phyloP scores from a whole-genome alignment of 1,284 basidiomycete genomes.

The Pisolithus thermaeus region DNA sequence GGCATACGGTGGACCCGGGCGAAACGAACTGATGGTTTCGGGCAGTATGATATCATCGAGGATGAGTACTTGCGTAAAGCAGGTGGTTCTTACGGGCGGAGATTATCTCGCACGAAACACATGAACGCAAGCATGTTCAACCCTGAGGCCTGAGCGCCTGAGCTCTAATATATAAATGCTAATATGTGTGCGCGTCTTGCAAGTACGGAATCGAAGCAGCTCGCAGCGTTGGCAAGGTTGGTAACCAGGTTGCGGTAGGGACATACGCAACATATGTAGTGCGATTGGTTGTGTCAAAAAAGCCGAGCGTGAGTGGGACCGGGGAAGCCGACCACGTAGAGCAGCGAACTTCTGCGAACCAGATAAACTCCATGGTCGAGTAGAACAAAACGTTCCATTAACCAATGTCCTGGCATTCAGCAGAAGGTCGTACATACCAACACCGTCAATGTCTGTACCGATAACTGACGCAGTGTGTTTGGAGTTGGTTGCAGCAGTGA shows the following conservation, averaged over 20 bases:
- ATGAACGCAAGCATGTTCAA: conserved; percentile 51
- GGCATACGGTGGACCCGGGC: conserved; percentile 25
- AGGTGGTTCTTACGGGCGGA: conserved; percentile 55
- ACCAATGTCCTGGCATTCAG: too few species aligned
- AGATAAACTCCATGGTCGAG: background rate
- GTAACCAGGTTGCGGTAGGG: conserved; percentile 42
- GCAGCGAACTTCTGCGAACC: too few species aligned
- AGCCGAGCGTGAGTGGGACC: conserved; percentile 36
- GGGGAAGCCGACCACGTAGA: conserved; percentile 34
- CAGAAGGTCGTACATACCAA: too few species aligned
- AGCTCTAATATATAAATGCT: background rate
- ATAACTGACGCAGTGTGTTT: too few species aligned
- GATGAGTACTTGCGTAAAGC: conserved; percentile 58
- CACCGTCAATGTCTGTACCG: too few species aligned
- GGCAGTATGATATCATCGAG: conserved; percentile 71
- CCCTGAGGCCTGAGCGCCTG: background rate
- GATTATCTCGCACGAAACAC: conserved; percentile 48
- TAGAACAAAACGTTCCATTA: background rate
- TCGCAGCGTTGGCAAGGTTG: conserved; percentile 40
- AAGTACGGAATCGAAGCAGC: conserved; percentile 65
- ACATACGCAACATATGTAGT: conserved; percentile 61
- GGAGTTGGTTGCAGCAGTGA: too few species aligned
- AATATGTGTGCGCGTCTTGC: background rate
- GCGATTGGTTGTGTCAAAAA: conserved; percentile 55
- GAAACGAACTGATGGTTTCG: conserved; percentile 45